These are phyloP conservation scores for Actinomucor elegans DNA, from an alignment of 371 early-diverging fungal species.

Conservation along the genomic window DNA sequence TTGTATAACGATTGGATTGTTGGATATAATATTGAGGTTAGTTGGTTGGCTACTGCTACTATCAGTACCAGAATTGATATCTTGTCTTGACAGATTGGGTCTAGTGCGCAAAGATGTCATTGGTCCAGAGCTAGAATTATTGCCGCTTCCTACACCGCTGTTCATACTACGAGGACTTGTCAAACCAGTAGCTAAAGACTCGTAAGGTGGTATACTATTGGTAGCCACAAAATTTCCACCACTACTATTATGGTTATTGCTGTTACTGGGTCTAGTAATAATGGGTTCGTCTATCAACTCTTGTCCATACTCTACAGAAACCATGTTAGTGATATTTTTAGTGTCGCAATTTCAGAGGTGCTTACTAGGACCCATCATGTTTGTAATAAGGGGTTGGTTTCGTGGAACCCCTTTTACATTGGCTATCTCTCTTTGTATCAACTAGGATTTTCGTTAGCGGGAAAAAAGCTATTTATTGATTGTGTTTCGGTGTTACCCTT, in stretches of 20 bases:
- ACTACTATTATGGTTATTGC: neutral
- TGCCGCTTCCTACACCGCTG: constrained; percentile 19
- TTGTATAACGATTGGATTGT: too few relatives aligned
- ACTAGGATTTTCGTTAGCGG: too few relatives aligned
- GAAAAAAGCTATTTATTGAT: too few relatives aligned
- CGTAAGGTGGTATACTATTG: neutral
- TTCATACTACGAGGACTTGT: constrained; percentile 23
- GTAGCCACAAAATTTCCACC: neutral
- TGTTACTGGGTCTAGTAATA: neutral
- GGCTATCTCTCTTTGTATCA: constrained; percentile 49
- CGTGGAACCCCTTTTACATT: constrained; percentile 36
- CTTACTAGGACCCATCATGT: constrained; percentile 20
- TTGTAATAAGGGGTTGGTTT: constrained; percentile 27
- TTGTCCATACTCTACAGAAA: constrained; percentile 5
- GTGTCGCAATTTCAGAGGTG: neutral
- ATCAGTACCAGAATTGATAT: neutral
- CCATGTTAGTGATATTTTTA: too few relatives aligned
- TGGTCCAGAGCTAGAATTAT: constrained; percentile 5
- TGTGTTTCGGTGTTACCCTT: constrained; percentile 27
- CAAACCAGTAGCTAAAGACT: neutral
- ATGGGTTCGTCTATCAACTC: neutral
- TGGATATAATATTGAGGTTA: neutral
- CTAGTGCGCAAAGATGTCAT: neutral
- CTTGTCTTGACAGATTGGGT: neutral
- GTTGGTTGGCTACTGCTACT: neutral